A percentile compares a stretch with the other conserved stretches of the same genome.
Evolutionary conservation across 306 rosid species (phyloP).

Genomic region (Vigna unguiculata): DNA sequence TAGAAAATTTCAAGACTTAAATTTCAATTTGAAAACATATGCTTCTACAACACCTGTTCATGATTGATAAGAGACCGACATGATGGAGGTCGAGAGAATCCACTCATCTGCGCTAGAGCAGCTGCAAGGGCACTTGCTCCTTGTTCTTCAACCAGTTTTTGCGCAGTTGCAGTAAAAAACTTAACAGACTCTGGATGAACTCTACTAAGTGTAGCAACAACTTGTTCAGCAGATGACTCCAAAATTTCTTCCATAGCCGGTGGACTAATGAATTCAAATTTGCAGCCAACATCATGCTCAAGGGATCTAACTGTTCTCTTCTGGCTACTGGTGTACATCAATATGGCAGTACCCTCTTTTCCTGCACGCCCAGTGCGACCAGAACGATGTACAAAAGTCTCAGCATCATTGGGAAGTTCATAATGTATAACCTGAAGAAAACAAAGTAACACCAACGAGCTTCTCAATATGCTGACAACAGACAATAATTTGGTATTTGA

Average conservation of each 20-base stretch:
- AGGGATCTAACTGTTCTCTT: constrained; percentile 88
- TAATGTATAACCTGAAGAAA: constrained; percentile 84
- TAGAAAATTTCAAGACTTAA: constrained; percentile 5
- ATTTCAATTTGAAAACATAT: constrained; percentile 20
- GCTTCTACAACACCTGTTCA: constrained; percentile 67
- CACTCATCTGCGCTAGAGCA: constrained; percentile 93
- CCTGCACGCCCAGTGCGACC: constrained; percentile 99
- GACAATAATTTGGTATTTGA: constrained; percentile 19
- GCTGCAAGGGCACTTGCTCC: constrained; percentile 91
- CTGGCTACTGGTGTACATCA: constrained; percentile 84
- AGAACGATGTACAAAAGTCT: constrained; percentile 97
- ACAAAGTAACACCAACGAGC: constrained; percentile 23
- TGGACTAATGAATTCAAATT: constrained; percentile 77
- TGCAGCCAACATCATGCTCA: constrained; percentile 91
- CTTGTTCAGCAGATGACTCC: constrained; percentile 85
- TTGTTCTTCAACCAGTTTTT: constrained; percentile 79
- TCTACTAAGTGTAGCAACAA: constrained; percentile 69
- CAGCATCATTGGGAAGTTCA: constrained; percentile 96
- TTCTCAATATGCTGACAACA: constrained; percentile 31
- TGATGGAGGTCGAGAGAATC: constrained; percentile 91
- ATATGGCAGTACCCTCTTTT: constrained; percentile 79
- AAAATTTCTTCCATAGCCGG: constrained; percentile 73
- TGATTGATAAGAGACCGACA: constrained; percentile 84
- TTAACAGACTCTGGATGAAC: constrained; percentile 86
- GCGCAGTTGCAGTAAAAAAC: constrained; percentile 87